Conservation (phyloP, 2,329 filamentous ascomycete genomes). For the Purpureocillium takamizusanense region DNA sequence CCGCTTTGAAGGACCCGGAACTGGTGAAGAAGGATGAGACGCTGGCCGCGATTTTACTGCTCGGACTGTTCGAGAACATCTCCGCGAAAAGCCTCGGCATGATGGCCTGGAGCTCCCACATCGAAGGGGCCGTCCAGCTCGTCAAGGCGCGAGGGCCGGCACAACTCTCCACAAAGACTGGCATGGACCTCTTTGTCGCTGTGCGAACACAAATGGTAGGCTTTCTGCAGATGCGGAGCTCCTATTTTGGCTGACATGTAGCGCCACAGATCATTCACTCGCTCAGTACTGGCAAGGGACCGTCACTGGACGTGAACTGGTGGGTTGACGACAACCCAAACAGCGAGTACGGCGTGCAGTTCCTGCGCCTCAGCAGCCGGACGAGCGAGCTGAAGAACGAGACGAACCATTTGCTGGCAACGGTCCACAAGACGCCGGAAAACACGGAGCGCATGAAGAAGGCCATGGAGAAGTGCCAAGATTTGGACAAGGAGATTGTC, state of each 20-base stretch:
- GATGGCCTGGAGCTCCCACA: conserved; percentile 51
- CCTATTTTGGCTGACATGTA: neutral
- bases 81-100: conserved; percentile 43
- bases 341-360: conserved; percentile 34
- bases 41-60: conserved; percentile 46
- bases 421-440: conserved; percentile 34
- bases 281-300: conserved; percentile 40
- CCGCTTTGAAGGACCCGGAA: conserved; percentile 40
- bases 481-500: conserved; percentile 40
- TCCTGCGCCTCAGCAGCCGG: conserved; percentile 41
- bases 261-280: conserved; percentile 41
- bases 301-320: conserved; percentile 45
- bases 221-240: conserved; percentile 1
- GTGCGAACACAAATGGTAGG: conserved; percentile 51
- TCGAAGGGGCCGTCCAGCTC: conserved; percentile 51
- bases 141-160: conserved; percentile 46
- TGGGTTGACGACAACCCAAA: conserved; percentile 44
- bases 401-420: conserved; percentile 38
- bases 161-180: conserved; percentile 41
- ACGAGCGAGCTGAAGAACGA: conserved; percentile 44
- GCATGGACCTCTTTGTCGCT: conserved; percentile 45
- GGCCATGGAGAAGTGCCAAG: conserved; percentile 41
- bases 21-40: conserved; percentile 43
- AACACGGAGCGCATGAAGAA: conserved; percentile 40
- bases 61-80: conserved; percentile 53